Evolutionary conservation across 192 early-diverging fungal genomes (phyloP).

Genomic region (Paraglomus brasilianum): DNA sequence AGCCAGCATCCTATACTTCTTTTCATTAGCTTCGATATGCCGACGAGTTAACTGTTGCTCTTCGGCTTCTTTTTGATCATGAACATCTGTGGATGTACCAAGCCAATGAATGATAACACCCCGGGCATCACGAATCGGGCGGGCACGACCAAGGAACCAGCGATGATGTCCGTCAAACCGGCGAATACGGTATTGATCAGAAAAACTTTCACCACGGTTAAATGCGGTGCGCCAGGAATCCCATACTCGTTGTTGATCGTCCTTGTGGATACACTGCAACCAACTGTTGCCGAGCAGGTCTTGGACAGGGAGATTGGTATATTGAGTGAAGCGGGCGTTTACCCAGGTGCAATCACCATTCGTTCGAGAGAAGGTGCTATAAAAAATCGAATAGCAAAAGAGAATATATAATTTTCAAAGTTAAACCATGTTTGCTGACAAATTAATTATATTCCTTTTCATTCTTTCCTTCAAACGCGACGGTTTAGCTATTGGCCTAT

Average conservation of each 20-base stretch:
- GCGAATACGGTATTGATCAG: slow-evolving; percentile 50
- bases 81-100: slow-evolving; percentile 56
- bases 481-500: not conserved
- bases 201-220: slow-evolving; percentile 48
- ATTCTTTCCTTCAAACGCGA: not conserved
- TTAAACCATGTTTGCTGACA: not conserved
- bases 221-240: slow-evolving; percentile 48
- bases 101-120: slow-evolving; percentile 59
- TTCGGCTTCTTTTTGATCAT: slow-evolving; percentile 53
- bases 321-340: slow-evolving; percentile 53
- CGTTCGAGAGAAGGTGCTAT: slow-evolving; percentile 47
- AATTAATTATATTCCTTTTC: not conserved
- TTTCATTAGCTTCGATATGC: slow-evolving; percentile 55
- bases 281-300: slow-evolving; percentile 48
- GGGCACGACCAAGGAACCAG: slow-evolving; percentile 52
- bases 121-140: slow-evolving; percentile 50
- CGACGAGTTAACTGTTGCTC: slow-evolving; percentile 45
- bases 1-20: slow-evolving; percentile 56
- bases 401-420: not conserved
- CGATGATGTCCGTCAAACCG: slow-evolving; percentile 58
- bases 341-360: slow-evolving; percentile 54
- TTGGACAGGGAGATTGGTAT: slow-evolving; percentile 39
- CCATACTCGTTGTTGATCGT: slow-evolving; percentile 41
- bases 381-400: slow-evolving; percentile 1
- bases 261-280: slow-evolving; percentile 51